Conservation (phyloP, 2,329 filamentous ascomycete genomes). For the Akanthomyces uredinophilus region DNA sequence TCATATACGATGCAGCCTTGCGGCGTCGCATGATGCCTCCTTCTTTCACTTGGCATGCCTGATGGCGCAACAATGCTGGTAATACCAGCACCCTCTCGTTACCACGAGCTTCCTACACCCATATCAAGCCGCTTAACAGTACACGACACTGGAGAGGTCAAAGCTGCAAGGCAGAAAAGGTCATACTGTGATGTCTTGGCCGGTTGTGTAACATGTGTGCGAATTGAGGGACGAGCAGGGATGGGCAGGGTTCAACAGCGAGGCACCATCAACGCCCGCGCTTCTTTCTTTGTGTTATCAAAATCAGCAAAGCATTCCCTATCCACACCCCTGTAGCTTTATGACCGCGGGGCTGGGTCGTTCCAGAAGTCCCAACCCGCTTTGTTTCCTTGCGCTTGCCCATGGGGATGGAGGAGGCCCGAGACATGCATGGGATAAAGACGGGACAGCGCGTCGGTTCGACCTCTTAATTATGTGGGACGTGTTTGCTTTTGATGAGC, state of each 20-base stretch:
- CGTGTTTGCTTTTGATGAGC: background rate
- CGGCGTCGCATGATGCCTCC: no score
- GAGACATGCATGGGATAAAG: background rate
- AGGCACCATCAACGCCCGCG: background rate
- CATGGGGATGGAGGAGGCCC: background rate
- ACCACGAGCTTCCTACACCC: background rate
- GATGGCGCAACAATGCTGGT: no score
- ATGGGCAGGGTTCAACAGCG: background rate
- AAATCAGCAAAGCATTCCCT: background rate
- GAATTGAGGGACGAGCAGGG: background rate
- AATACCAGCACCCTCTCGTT: background rate
- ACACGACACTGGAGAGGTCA: background rate
- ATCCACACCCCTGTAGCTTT: background rate
- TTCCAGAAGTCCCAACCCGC: conserved; percentile 1
- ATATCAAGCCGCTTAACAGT: background rate
- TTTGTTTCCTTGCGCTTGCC: background rate
- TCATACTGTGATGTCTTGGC: background rate
- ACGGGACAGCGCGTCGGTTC: background rate
- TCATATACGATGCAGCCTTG: no score
- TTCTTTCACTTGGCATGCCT: no score
- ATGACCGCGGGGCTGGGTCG: background rate
- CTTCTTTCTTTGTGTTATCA: background rate
- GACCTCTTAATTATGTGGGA: background rate
- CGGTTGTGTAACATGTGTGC: background rate
- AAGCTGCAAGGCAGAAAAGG: background rate